These are phyloP conservation scores for Termitomyces sp. DNA, from an alignment of 768 basidiomycete genomes.

Conservation along the genomic window DNA sequence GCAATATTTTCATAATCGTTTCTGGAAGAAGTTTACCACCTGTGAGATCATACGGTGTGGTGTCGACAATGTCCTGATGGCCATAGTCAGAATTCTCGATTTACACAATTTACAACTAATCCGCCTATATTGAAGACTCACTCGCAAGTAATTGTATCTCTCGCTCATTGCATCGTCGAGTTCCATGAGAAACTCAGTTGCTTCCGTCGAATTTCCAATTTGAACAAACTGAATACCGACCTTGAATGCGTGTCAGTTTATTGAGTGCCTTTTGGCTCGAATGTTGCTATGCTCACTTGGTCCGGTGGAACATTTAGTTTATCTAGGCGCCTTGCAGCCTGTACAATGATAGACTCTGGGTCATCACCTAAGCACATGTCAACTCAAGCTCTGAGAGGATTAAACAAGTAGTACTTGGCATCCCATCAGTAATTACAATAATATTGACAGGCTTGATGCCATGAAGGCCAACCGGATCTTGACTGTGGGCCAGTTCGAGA, in stretches of 20 bases:
- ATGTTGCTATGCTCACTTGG: slow-evolving; percentile 32
- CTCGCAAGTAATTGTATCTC: slow-evolving; percentile 34
- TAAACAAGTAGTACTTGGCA: slow-evolving; percentile 36
- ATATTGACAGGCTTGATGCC: slow-evolving; percentile 51
- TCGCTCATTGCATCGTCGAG: slow-evolving; percentile 52
- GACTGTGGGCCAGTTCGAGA: slow-evolving; percentile 21
- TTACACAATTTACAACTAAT: background rate
- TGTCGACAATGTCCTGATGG: slow-evolving; percentile 64
- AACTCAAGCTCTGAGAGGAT: background rate
- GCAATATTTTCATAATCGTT: slow-evolving; percentile 52
- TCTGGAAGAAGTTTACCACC: slow-evolving; percentile 34
- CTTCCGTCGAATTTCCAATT: slow-evolving; percentile 41
- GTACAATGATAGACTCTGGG: slow-evolving; percentile 40
- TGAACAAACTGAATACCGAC: slow-evolving; percentile 72
- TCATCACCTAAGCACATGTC: slow-evolving; percentile 38
- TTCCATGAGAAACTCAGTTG: slow-evolving; percentile 39
- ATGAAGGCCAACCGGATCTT: slow-evolving; percentile 7
- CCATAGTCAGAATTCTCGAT: background rate
- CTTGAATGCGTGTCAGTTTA: slow-evolving; percentile 20
- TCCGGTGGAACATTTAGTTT: slow-evolving; percentile 40
- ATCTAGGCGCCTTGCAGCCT: slow-evolving; percentile 45
- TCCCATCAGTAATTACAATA: slow-evolving; percentile 62
- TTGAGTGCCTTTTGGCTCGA: background rate
- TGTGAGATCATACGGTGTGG: slow-evolving; percentile 40
- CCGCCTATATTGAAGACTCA: slow-evolving; percentile 15